A percentile compares a stretch with the other conserved stretches of the same genome.
These are phyloP conservation scores for Solanum ossicruentum DNA, from an alignment of 257 asterid genomes.

Conservation along the genomic window DNA sequence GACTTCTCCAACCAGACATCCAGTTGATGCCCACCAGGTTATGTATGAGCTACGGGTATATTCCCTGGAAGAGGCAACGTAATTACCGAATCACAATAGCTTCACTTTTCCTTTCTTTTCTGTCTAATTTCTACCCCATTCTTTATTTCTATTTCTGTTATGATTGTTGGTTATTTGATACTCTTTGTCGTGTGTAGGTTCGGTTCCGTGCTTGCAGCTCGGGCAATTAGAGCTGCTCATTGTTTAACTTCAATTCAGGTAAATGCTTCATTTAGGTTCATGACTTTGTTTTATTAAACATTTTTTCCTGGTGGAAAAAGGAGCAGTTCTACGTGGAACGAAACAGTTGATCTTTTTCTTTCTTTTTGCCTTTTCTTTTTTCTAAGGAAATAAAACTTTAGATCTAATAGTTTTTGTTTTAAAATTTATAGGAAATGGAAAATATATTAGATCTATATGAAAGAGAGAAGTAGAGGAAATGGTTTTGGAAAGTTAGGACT, in stretches of 20 bases:
- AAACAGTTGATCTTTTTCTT: neutral
- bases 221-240: conserved; percentile 99
- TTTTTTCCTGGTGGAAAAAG: neutral
- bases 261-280: conserved; percentile 10
- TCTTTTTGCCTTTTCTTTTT: neutral
- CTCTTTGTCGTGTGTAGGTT: conserved; percentile 32
- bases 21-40: conserved; percentile 71
- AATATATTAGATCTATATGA: neutral
- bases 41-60: conserved; percentile 89
- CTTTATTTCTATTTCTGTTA: neutral
- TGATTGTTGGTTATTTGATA: conserved; percentile 5
- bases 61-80: conserved; percentile 96
- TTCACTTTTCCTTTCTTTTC: neutral
- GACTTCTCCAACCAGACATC: conserved; percentile 97
- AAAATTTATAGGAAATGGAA: neutral
- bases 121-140: neutral
- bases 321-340: neutral
- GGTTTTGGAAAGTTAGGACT: neutral
- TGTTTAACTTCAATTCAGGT: conserved; percentile 99
- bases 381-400: neutral
- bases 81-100: conserved; percentile 10
- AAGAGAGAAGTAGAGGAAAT: neutral
- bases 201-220: conserved; percentile 74
- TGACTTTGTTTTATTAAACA: neutral
- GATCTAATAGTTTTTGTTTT: neutral